Conservation (phyloP, 805 yeast genomes). For the Saccharomycopsis sp. region DNA sequence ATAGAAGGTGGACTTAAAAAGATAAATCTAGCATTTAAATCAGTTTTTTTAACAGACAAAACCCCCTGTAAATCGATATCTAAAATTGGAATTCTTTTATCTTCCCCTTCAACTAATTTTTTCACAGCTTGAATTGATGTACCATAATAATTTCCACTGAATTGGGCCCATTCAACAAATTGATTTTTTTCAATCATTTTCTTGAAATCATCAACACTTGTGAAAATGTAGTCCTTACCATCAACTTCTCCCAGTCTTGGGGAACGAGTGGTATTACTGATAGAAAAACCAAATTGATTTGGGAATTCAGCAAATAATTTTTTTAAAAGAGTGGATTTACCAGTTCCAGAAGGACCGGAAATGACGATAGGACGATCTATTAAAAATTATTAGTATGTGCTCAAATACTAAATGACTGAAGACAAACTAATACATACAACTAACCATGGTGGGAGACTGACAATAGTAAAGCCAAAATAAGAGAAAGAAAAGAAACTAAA, state of each 20-base stretch:
- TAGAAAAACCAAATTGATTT: conserved; percentile 82
- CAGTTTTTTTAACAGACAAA: conserved; percentile 74
- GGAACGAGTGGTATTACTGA: conserved; percentile 82
- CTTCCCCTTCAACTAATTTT: conserved; percentile 45
- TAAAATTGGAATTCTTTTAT: conserved; percentile 73
- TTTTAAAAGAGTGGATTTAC: conserved; percentile 89
- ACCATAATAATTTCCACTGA: conserved; percentile 96
- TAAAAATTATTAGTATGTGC: too few relatives aligned
- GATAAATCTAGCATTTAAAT: conserved; percentile 73
- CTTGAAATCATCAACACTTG: conserved; percentile 71
- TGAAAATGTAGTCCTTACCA: conserved; percentile 86
- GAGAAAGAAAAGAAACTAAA: too few relatives aligned
- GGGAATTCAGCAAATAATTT: conserved; percentile 87
- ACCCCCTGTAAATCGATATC: conserved; percentile 99
- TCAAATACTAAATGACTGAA: too few relatives aligned
- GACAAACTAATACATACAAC: too few relatives aligned
- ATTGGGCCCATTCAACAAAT: conserved; percentile 96
- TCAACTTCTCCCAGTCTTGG: conserved; percentile 90
- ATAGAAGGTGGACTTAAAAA: conserved; percentile 91
- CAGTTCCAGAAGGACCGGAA: conserved; percentile 95
- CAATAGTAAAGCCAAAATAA: background rate
- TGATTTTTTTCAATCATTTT: conserved; percentile 58
- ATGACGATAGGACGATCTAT: conserved; percentile 80
- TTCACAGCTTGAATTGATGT: conserved; percentile 82
- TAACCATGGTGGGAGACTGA: too few relatives aligned